Percentiles rank a stretch among this genome's conserved stretches.
Conservation (phyloP, 2,329 filamentous ascomycete species). For the Cladosporium velox region DNA sequence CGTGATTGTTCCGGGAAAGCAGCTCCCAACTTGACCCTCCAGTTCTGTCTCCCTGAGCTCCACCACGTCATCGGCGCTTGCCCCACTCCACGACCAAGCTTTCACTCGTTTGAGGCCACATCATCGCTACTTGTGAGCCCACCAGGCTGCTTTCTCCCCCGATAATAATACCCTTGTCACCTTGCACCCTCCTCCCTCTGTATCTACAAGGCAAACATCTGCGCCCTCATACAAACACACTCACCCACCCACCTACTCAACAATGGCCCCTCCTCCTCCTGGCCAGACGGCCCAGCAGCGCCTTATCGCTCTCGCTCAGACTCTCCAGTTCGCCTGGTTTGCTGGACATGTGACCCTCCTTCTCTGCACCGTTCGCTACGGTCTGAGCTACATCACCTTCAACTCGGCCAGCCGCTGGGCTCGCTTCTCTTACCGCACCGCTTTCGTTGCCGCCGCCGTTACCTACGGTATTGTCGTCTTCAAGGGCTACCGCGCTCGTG, state of each 20-base stretch:
- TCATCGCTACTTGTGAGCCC: neutral
- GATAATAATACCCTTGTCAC: slow-evolving; percentile 10
- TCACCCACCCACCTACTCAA: neutral
- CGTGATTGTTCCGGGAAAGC: neutral
- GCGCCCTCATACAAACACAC: neutral
- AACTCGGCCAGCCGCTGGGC: slow-evolving; percentile 80
- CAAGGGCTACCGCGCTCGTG: slow-evolving; percentile 88
- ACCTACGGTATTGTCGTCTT: slow-evolving; percentile 99
- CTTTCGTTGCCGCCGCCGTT: slow-evolving; percentile 83
- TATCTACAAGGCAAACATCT: neutral
- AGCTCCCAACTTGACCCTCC: neutral
- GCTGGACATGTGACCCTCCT: slow-evolving; percentile 83
- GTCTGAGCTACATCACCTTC: slow-evolving; percentile 82
- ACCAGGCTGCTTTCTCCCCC: neutral
- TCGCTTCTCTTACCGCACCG: slow-evolving; percentile 81
- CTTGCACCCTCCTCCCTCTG: neutral
- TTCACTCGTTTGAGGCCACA: slow-evolving; percentile 2
- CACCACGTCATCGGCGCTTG: slow-evolving; percentile 4
- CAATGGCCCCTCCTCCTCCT: slow-evolving; percentile 23
- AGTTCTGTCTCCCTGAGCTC: neutral
- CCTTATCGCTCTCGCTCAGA: slow-evolving; percentile 65
- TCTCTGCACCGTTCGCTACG: slow-evolving; percentile 78
- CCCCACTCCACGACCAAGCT: slow-evolving; percentile 1
- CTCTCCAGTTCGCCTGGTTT: slow-evolving; percentile 78
- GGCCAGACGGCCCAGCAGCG: slow-evolving; percentile 28